phyloP scores from a whole-genome alignment of 768 basidiomycete species.

The Pulveroboletus sp. region DNA sequence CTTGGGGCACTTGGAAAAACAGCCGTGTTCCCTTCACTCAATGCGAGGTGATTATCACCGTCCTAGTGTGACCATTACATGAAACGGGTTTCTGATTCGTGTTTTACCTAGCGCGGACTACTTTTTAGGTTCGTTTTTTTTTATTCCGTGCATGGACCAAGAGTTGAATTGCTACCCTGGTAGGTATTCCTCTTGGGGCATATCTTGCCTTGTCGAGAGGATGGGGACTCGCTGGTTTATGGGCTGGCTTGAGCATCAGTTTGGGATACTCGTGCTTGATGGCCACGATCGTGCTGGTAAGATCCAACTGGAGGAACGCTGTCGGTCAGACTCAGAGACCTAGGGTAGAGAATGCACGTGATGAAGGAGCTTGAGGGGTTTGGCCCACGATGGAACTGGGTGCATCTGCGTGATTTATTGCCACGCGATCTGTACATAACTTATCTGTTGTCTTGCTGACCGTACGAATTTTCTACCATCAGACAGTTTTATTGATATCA shows the following conservation, averaged over 20 bases:
- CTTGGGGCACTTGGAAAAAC: conserved; percentile 21
- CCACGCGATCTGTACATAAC: background rate
- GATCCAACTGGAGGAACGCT: conserved; percentile 15
- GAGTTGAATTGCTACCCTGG: background rate
- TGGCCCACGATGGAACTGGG: background rate
- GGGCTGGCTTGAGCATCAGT: conserved; percentile 22
- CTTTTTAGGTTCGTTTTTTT: conserved; percentile 30
- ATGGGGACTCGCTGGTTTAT: conserved; percentile 27
- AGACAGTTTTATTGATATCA: background rate
- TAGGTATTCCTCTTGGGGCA: conserved; percentile 34
- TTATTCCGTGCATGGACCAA: background rate
- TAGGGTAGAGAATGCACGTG: background rate
- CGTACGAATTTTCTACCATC: background rate
- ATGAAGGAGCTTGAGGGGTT: background rate
- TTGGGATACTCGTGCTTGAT: conserved; percentile 19
- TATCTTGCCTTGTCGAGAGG: conserved; percentile 18
- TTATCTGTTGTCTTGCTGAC: background rate
- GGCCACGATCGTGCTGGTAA: conserved; percentile 18
- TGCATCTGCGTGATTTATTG: background rate
- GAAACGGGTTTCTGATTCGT: conserved; percentile 2
- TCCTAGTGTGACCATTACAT: background rate
- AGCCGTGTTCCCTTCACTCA: conserved; percentile 20
- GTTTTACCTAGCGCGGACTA: conserved; percentile 16
- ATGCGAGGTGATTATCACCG: conserved; percentile 15
- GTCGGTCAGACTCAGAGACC: background rate